Evolutionary conservation across 176 grass and related monocot species (phyloP).

Genomic region (Alopecurus myosuroides): DNA sequence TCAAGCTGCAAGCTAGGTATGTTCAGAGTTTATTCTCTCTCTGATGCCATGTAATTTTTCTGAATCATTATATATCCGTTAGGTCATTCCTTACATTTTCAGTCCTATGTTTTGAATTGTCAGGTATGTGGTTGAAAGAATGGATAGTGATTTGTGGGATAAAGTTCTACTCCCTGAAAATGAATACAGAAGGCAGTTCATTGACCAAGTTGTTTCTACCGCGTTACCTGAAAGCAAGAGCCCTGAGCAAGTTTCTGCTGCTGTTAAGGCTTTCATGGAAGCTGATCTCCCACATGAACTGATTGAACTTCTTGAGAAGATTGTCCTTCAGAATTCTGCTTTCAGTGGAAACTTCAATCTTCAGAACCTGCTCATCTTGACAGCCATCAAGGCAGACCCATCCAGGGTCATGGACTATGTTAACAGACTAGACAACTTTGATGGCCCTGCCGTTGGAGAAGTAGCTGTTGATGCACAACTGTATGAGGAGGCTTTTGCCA

Average conservation of each 20-base stretch:
- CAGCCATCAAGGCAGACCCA: slow-evolving; percentile 91
- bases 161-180: slow-evolving; percentile 95
- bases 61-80: background rate
- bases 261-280: slow-evolving; percentile 99
- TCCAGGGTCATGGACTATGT: slow-evolving; percentile 96
- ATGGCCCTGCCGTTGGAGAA: slow-evolving; percentile 96
- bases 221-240: slow-evolving; percentile 97
- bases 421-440: slow-evolving; percentile 97
- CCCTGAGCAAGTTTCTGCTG: slow-evolving; percentile 97
- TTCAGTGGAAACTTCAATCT: slow-evolving; percentile 97
- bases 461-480: slow-evolving; percentile 91
- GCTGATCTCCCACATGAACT: slow-evolving; percentile 96
- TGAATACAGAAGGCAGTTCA: slow-evolving; percentile 96
- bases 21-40: slow-evolving; percentile 9
- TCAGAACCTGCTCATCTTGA: slow-evolving; percentile 95
- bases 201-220: slow-evolving; percentile 98
- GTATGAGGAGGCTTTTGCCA: slow-evolving; percentile 93
- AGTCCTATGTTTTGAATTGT: slow-evolving; percentile 22
- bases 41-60: background rate
- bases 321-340: slow-evolving; percentile 95
- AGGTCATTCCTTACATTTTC: background rate
- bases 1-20: slow-evolving; percentile 96
- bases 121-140: slow-evolving; percentile 97
- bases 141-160: slow-evolving; percentile 95
- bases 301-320: slow-evolving; percentile 98